Evolutionary conservation across 2,329 filamentous ascomycete species (phyloP), one percentile per base, ranked within the genome.

Genomic region (Colletotrichum lentis): DNA sequence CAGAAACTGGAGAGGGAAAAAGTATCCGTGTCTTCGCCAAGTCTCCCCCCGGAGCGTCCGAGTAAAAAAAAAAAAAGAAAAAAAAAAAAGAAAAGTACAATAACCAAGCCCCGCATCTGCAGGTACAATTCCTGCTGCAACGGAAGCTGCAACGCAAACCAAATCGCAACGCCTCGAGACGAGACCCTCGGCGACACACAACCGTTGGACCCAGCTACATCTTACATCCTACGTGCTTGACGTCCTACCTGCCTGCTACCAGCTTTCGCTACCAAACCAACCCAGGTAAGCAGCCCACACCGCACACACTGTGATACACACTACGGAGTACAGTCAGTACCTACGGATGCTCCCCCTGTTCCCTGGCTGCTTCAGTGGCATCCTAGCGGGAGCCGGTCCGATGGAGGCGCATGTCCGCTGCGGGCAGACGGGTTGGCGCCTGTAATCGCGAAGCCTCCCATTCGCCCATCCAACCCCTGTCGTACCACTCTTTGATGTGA

Each of bases 381-480:
- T 49, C 46, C 31, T 37, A 55, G 62, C 62, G 65, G 41, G 43
- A 59, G 44, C 55, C 52, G 31, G 46, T 55, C 22, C 37, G 41
- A 64, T 50, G 55, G 55, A 64, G 65, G 65, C 55, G 65, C 62
- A 68, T 64, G 55, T 60, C 62, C 61, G 65, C 54, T 59, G 10
- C 18, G 55, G 55, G 43, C 55, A 57, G 27, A 46, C 18, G 39
- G 44, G 61, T 60, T 69, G 44, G 56, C 53, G 56, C 67, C 67
- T 69, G 67, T 67, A 69, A 69, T 67, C 57, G 63, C 67, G 67
- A 67, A 47, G 56, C 49, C 43, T 70, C 68, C 69, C 54, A 69
- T 69, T 70, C 69, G 62, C 58, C 66, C 69, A 60, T 69, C 60
- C 57, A 57, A 69, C 7, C 27, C 27, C 27, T n/a, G 49, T 65